Evolutionary conservation across 2,329 filamentous ascomycete species (phyloP).

Genomic region (Fusarium subtropicale): DNA sequence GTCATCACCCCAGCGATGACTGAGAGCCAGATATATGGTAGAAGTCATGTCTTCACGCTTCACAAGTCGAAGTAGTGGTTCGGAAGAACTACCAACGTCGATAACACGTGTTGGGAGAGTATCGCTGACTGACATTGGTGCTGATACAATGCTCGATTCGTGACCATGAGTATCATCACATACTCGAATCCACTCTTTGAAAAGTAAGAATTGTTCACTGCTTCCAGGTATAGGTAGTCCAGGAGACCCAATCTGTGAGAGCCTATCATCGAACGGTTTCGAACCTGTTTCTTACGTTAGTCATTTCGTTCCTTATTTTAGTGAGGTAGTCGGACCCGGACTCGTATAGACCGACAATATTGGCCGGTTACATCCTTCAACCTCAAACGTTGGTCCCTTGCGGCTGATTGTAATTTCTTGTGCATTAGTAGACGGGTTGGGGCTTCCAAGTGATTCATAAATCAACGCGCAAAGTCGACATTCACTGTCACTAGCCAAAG

Average conservation of each 20-base stretch:
- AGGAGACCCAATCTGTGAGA: background rate
- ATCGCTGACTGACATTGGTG: no score
- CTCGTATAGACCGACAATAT: background rate
- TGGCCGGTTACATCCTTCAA: background rate
- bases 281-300: background rate
- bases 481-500: background rate
- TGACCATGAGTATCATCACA: background rate
- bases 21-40: background rate
- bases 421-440: no score
- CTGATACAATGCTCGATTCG: no score
- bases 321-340: background rate
- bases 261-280: background rate
- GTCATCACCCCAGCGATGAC: background rate
- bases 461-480: background rate
- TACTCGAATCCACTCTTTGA: background rate
- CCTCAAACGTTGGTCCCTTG: background rate
- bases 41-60: background rate
- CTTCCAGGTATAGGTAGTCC: background rate
- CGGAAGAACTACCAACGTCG: background rate
- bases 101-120: background rate
- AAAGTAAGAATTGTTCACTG: background rate
- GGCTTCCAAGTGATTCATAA: background rate
- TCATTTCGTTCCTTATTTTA: background rate
- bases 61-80: background rate
- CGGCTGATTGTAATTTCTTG: background rate